Evolutionary conservation across 2,329 filamentous ascomycete species (phyloP).

Genomic region (Chaetomium sp.): DNA sequence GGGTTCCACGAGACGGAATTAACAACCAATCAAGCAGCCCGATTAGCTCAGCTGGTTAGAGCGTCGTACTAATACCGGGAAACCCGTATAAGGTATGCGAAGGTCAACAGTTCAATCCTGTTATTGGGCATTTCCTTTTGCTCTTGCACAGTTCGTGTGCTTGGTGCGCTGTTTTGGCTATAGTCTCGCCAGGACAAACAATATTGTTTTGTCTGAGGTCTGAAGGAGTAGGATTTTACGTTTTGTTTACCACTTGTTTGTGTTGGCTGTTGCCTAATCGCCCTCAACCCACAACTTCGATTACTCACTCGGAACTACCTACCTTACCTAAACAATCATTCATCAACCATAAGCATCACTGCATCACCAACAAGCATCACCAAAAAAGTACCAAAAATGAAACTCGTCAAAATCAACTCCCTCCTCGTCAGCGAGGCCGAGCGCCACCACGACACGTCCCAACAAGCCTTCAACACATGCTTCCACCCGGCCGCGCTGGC

Average conservation of each 20-base stretch:
- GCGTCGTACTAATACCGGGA: constrained; percentile 29
- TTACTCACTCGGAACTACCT: not conserved
- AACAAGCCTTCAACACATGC: constrained; percentile 41
- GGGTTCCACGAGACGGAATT: not conserved
- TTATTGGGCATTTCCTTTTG: constrained; percentile 25
- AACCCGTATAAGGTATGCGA: constrained; percentile 26
- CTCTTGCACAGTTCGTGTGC: not conserved
- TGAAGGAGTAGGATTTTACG: not conserved
- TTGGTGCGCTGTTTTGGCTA: not conserved
- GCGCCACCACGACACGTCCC: constrained; percentile 1
- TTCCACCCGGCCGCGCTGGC: constrained; percentile 42
- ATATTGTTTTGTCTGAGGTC: not conserved
- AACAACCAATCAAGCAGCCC: constrained; percentile 19
- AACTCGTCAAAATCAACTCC: constrained; percentile 13
- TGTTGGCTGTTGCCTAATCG: not conserved
- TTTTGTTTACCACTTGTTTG: not conserved
- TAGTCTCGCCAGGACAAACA: not conserved
- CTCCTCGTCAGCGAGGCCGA: not conserved
- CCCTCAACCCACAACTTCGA: not conserved
- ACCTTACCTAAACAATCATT: too few species aligned
- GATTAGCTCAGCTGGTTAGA: constrained; percentile 31
- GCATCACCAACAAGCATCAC: not conserved
- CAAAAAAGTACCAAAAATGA: not conserved
- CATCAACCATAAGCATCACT: not conserved
- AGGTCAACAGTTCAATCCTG: constrained; percentile 31